Conservation (phyloP, 2,329 filamentous ascomycete species). For the Fusarium avenaceum region DNA sequence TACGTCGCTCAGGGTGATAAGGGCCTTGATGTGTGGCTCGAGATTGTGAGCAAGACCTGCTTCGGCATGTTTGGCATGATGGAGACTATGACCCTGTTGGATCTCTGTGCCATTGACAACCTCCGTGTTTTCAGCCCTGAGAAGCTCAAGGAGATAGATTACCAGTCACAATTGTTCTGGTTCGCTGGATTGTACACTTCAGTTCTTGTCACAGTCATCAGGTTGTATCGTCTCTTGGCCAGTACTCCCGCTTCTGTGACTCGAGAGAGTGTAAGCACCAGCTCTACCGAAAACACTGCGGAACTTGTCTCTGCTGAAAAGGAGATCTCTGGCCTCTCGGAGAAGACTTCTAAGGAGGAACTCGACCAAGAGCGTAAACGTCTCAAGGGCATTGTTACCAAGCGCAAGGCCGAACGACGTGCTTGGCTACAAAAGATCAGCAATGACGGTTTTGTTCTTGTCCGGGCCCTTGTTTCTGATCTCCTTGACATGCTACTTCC, state of each 20-base stretch:
- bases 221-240: conserved; percentile 56
- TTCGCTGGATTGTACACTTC: conserved; percentile 71
- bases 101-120: conserved; percentile 60
- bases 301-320: conserved; percentile 36
- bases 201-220: conserved; percentile 59
- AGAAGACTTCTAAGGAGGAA: conserved; percentile 40
- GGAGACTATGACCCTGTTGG: conserved; percentile 73
- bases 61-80: conserved; percentile 76
- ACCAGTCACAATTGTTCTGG: conserved; percentile 79
- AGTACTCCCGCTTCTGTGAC: conserved; percentile 54
- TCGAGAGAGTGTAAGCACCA: conserved; percentile 50
- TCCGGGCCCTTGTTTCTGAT: conserved; percentile 68
- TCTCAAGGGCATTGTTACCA: conserved; percentile 53
- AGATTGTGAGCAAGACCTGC: conserved; percentile 69
- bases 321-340: conserved; percentile 34
- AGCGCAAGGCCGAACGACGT: conserved; percentile 53
- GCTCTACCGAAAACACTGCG: conserved; percentile 43
- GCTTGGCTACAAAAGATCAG: conserved; percentile 50
- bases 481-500: conserved; percentile 74
- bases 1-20: conserved; percentile 52
- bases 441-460: conserved; percentile 53
- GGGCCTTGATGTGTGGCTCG: conserved; percentile 61
- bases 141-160: conserved; percentile 61
- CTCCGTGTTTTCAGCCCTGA: conserved; percentile 67
- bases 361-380: conserved; percentile 54